Percentiles rank a stretch among this genome's conserved stretches.
Evolutionary conservation across 2,329 filamentous ascomycete genomes (phyloP).

Genomic region (Coniella lustricola): DNA sequence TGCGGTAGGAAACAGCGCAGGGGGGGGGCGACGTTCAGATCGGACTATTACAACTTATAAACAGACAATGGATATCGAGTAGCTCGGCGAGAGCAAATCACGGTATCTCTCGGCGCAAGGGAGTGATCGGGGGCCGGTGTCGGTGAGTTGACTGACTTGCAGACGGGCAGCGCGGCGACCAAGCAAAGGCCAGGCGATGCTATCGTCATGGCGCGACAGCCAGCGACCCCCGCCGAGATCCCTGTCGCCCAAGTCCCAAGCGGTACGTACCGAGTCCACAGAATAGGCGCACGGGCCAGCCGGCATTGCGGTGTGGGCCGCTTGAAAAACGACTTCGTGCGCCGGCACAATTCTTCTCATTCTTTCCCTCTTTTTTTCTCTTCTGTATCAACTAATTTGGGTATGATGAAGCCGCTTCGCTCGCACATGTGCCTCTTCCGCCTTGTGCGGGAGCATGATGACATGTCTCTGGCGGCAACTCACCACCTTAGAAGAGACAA

Average conservation of each 20-base stretch:
- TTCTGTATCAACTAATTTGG: constrained; percentile 70
- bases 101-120: not conserved
- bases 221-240: not conserved
- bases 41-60: not conserved
- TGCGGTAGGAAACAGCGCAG: constrained; percentile 7
- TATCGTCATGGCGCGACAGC: constrained; percentile 12
- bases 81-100: not conserved
- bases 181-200: constrained; percentile 10
- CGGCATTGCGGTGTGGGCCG: not conserved
- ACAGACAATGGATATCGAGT: not conserved
- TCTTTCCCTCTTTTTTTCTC: constrained; percentile 30
- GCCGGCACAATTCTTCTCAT: constrained; percentile 9
- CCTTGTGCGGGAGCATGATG: constrained; percentile 51
- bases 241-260: not conserved
- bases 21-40: not conserved
- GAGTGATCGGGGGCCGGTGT: constrained; percentile 9
- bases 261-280: no score
- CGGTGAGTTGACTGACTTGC: constrained; percentile 13
- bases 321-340: constrained; percentile 7
- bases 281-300: constrained; percentile 8
- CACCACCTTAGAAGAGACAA: constrained; percentile 58
- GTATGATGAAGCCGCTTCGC: constrained; percentile 65
- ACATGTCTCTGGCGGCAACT: constrained; percentile 55
- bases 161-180: constrained; percentile 1
- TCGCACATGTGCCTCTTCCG: constrained; percentile 48